Conservation (phyloP, 768 basidiomycete genomes). For the Gautieria morchelliformis region DNA sequence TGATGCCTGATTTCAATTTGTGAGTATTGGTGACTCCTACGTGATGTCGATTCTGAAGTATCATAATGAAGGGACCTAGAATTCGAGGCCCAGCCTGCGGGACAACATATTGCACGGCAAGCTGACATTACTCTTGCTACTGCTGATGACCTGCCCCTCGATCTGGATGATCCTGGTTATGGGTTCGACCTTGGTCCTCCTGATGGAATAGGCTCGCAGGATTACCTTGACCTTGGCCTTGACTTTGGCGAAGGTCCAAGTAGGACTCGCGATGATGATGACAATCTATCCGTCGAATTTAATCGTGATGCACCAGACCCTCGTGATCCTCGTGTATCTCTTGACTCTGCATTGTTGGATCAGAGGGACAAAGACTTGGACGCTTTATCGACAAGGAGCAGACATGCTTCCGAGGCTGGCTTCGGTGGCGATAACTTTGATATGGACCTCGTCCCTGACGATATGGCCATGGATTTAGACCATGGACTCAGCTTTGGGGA, state of each 20-base stretch:
- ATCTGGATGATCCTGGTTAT: slow-evolving; percentile 44
- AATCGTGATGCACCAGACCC: slow-evolving; percentile 59
- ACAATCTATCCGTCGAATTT: slow-evolving; percentile 55
- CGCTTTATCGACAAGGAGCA: slow-evolving; percentile 51
- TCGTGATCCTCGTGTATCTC: slow-evolving; percentile 39
- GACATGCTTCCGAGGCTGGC: slow-evolving; percentile 57
- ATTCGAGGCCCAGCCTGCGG: slow-evolving; percentile 60
- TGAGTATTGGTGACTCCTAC: slow-evolving; percentile 20
- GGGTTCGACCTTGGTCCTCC: slow-evolving; percentile 74
- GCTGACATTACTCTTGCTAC: slow-evolving; percentile 85
- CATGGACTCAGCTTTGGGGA: slow-evolving; percentile 65
- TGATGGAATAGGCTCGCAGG: slow-evolving; percentile 81
- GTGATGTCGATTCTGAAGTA: slow-evolving; percentile 10
- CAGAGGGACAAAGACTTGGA: slow-evolving; percentile 48
- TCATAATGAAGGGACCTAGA: slow-evolving; percentile 56
- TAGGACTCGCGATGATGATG: slow-evolving; percentile 25
- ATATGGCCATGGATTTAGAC: slow-evolving; percentile 52
- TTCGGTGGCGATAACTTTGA: slow-evolving; percentile 27
- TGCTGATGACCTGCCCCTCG: slow-evolving; percentile 59
- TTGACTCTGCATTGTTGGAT: slow-evolving; percentile 54
- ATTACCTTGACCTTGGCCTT: slow-evolving; percentile 61
- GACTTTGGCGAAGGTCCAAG: slow-evolving; percentile 59
- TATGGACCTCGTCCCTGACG: slow-evolving; percentile 42
- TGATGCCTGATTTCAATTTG: slow-evolving; percentile 80
- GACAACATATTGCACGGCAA: slow-evolving; percentile 73